Evolutionary conservation across 192 early-diverging fungal genomes (phyloP), one percentile per base, ranked within the genome.

Genomic region (Endogone sp.): DNA sequence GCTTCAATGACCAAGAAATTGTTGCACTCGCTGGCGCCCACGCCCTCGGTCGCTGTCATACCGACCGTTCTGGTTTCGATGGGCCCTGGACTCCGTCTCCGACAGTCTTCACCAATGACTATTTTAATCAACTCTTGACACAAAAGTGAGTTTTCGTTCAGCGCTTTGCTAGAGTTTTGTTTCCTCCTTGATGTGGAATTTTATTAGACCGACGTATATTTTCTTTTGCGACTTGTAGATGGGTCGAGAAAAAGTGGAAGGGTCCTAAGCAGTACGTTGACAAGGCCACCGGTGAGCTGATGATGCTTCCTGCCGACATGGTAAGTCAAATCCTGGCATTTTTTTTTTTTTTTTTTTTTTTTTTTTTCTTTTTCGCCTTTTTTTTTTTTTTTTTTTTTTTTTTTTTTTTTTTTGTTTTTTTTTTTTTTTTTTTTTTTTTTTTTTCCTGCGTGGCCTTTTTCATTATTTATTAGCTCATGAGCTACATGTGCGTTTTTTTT

Each of bases 41-140:
- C 76, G 86, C 87, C 16, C 72, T 92, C 22, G 91, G 91, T 21
- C 85, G 92, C 67, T 93, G 92, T 81, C 92, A 93, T 71, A 68
- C 82, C 60, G 82, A 81, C 57, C 88, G 91, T 59, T 86, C 82
- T 65, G 94, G 94, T 13, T 94, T 83, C 66, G 88, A 93, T 23
- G 93, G 92, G 4, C 92, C 95, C 16, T 98, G 96, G 96, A 94
- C 90, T 62, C 83, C 88, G 71, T 86, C 92, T 11, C 95, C 95
- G 13, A 97, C 90, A 2, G 77, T 84, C 54, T 95, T 98, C 80
- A 91, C 93, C 70, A 98, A 98, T 84, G 86, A 88, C 56, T 96
- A 87, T 81, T 98, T 77, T 81, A 94, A 86, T 56, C 87, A 88
- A 71, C 84, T 98, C 22, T 76, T 92, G 29, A 75, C 82, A 23